These are phyloP conservation scores for Hypomontagnella submonticulosa DNA, from an alignment of 495 filamentous ascomycete genomes.

Conservation along the genomic window DNA sequence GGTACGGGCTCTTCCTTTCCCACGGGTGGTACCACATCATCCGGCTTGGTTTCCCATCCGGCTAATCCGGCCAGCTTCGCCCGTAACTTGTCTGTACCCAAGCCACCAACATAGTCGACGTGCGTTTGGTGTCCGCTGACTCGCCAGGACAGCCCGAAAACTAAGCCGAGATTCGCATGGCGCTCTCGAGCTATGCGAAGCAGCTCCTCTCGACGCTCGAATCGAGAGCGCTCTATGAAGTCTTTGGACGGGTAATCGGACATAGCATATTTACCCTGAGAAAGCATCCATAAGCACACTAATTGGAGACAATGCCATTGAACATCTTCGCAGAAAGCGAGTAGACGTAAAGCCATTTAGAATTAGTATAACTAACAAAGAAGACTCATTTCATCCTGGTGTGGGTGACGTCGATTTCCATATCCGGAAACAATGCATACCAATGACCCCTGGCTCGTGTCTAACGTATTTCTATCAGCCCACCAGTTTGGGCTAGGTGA, in stretches of 20 bases:
- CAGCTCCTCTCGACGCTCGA: constrained; percentile 31
- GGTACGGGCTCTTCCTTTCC: constrained; percentile 9
- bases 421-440: constrained; percentile 34
- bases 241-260: constrained; percentile 3
- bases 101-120: constrained; percentile 35
- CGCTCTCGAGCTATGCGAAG: constrained; percentile 29
- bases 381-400: not conserved
- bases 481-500: not conserved
- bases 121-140: constrained; percentile 19
- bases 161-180: constrained; percentile 19
- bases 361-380: constrained; percentile 21
- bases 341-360: constrained; percentile 10
- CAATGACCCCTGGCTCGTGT: constrained; percentile 14
- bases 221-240: constrained; percentile 35
- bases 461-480: constrained; percentile 1
- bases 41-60: constrained; percentile 10
- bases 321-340: constrained; percentile 1
- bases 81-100: constrained; percentile 28
- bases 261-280: constrained; percentile 12
- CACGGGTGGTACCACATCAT: not conserved
- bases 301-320: constrained; percentile 32
- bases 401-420: constrained; percentile 21
- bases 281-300: not conserved
- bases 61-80: constrained; percentile 1
- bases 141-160: constrained; percentile 33